Evolutionary conservation across 305 asterid species (phyloP).

Genomic region (Solanum aculeatissimum): DNA sequence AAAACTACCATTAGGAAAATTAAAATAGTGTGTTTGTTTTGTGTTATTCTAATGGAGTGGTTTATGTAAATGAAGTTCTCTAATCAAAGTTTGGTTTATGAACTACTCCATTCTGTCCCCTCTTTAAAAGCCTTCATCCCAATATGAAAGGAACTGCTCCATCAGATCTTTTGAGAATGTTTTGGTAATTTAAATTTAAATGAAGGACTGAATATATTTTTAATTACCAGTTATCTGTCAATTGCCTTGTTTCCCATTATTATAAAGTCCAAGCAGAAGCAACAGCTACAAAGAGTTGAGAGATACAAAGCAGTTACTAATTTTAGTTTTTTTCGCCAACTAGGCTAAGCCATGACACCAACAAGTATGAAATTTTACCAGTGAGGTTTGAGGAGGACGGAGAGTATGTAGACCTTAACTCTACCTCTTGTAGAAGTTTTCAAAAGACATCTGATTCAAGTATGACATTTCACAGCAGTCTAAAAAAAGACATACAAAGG

Average conservation of each 20-base stretch:
- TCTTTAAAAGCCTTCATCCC: not conserved
- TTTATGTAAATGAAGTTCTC: not conserved
- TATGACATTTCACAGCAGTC: too few species aligned
- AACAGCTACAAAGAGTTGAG: not conserved
- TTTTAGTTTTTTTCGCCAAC: not conserved
- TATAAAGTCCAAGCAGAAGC: not conserved
- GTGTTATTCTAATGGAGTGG: not conserved
- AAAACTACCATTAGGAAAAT: not conserved
- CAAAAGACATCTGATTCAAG: too few species aligned
- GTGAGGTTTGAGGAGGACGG: not conserved
- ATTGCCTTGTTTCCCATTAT: not conserved
- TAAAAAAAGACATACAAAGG: too few species aligned
- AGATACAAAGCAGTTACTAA: not conserved
- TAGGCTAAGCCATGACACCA: not conserved
- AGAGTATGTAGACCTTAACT: not conserved
- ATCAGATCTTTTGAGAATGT: not conserved
- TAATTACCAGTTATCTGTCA: not conserved
- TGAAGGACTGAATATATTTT: not conserved
- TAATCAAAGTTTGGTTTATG: not conserved
- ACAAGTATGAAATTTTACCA: not conserved
- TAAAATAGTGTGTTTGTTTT: not conserved
- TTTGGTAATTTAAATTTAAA: not conserved
- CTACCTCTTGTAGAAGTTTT: too few species aligned
- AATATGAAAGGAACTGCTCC: not conserved
- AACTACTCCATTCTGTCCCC: not conserved